phyloP scores from a whole-genome alignment of 495 filamentous ascomycete genomes.

The Recurvomyces mirabilis region DNA sequence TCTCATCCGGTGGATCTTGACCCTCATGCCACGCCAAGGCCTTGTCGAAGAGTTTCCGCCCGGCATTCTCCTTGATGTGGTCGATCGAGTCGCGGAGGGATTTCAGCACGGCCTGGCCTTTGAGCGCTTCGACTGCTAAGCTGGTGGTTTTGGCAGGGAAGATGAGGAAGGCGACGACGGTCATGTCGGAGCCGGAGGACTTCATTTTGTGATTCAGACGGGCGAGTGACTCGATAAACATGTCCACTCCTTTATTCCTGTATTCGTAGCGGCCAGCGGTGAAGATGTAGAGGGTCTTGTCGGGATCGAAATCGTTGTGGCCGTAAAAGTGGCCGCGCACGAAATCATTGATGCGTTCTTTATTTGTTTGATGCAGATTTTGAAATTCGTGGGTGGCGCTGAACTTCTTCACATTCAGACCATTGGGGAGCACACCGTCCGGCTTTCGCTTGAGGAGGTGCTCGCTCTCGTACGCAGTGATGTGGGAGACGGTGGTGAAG shows the following conservation, averaged over 20 bases:
- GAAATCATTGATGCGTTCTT: conserved; percentile 97
- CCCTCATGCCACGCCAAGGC: conserved; percentile 91
- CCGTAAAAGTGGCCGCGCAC: conserved; percentile 97
- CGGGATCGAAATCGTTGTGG: conserved; percentile 90
- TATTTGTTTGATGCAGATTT: conserved; percentile 89
- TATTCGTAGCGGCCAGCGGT: conserved; percentile 95
- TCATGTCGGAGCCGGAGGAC: conserved; percentile 71
- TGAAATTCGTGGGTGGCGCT: conserved; percentile 98
- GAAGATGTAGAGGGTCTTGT: conserved; percentile 97
- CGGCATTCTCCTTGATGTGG: conserved; percentile 79
- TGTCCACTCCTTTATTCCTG: conserved; percentile 95
- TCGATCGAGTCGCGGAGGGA: conserved; percentile 85
- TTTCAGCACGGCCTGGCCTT: conserved; percentile 95
- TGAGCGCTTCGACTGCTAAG: conserved; percentile 87
- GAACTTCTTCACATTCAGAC: conserved; percentile 97
- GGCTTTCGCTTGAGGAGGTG: conserved; percentile 96
- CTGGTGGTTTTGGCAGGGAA: conserved; percentile 98
- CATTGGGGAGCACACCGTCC: conserved; percentile 91
- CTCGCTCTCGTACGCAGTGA: conserved; percentile 95
- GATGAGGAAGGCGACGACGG: conserved; percentile 97
- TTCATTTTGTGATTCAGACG: conserved; percentile 91
- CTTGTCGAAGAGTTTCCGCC: conserved; percentile 86
- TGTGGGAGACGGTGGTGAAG: conserved; percentile 97
- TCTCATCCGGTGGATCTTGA: conserved; percentile 83
- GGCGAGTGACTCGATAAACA: conserved; percentile 96